Evolutionary conservation across 169 alveolate genomes (phyloP).

Genomic region (Plasmodium chabaudi): DNA sequence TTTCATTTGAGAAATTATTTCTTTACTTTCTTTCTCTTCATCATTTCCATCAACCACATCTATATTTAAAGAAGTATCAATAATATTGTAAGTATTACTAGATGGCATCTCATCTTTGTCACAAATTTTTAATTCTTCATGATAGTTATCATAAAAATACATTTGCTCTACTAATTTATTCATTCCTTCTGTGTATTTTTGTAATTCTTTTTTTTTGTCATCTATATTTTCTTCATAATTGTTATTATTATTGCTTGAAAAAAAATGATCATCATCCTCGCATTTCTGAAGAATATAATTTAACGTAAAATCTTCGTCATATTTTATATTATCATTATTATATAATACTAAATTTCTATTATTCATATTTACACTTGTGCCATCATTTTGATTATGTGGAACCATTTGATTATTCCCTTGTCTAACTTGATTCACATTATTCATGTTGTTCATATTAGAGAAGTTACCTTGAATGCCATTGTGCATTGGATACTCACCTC

Average conservation of each 20-base stretch:
- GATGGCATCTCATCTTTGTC: constrained; percentile 12
- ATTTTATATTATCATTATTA: constrained; percentile 25
- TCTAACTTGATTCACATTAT: not conserved
- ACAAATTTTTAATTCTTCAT: constrained; percentile 48
- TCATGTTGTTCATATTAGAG: not conserved
- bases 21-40: constrained; percentile 11
- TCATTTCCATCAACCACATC: constrained; percentile 36
- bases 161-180: constrained; percentile 65
- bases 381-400: not conserved
- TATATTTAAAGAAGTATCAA: constrained; percentile 69
- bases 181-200: constrained; percentile 62
- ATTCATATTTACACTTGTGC: constrained; percentile 6
- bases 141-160: constrained; percentile 62
- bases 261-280: constrained; percentile 67
- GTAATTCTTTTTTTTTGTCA: constrained; percentile 19
- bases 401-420: not conserved
- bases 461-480: too few species aligned
- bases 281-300: constrained; percentile 61
- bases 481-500: too few species aligned
- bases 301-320: constrained; percentile 63
- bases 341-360: constrained; percentile 45
- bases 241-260: constrained; percentile 41
- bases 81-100: constrained; percentile 13
- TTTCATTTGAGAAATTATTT: constrained; percentile 41
- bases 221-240: constrained; percentile 4